Evolutionary conservation across 106 monocot genomes (phyloP), one percentile per base, ranked within the genome.

Genomic region (Platanthera zijinensis): DNA sequence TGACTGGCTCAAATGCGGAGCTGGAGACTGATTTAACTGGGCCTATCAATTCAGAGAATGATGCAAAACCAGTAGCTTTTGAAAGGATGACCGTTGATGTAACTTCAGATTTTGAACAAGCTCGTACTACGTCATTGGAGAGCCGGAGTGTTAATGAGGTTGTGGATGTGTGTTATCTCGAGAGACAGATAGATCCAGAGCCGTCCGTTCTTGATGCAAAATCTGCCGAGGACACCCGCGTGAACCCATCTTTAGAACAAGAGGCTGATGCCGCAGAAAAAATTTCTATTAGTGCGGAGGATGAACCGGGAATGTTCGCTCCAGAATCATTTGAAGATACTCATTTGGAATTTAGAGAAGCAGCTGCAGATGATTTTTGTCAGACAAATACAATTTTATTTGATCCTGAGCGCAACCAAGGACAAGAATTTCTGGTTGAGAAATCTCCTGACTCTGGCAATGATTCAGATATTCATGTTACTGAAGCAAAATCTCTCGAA

Each of bases 401-500:
- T 53, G 63, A 63, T 63, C 63, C 21, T 18, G 25, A 7, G 19
- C 25, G 9, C 19, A 8, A 63, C 0, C 19, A 9, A 3, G 77
- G 66, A 51, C 22, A 63, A 63, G 63, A 28, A 63, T 28, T 63
- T 63, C 63, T 63, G 9, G 53, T 14, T 53, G 14, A 53, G 9
- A 70, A 39, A 14, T 70, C 48, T 15, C 47, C 48, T 70, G 70
- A 48, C 48, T 3, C 48, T 46, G 46, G 7, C 12, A 82, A 15
- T 57, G 9, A 71, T 50, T 77, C 80, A 28, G 80, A 76, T 11
- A 17, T 84, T 57, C 69, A 51, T 59, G 67, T 84, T 50, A 11
- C 74, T 52, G 83, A 86, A 76, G 83, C 78, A 77, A 84, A 75
- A 61, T 84, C 86, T 32, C 9, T 84, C 6, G 86, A 86, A 22